Conservation (phyloP, 75 land plant genomes). For the Ceratopteris richardii region DNA sequence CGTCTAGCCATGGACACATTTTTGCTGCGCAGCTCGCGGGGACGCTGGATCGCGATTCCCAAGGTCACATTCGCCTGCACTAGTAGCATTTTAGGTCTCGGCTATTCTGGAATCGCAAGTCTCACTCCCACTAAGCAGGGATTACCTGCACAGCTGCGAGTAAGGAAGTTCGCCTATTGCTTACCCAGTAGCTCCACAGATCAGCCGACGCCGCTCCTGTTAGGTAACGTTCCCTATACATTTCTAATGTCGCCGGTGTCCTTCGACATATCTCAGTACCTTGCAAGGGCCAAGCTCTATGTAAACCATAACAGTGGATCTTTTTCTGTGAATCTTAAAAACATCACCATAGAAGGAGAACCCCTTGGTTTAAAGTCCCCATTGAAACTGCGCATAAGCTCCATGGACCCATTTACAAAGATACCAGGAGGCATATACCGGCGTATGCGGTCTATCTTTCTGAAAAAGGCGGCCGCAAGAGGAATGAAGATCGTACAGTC, state of each 20-base stretch:
- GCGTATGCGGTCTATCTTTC: conserved; percentile 24
- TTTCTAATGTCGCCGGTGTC: conserved; percentile 14
- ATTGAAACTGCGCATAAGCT: conserved; percentile 30
- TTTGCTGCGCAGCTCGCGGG: conserved; percentile 8
- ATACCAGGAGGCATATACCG: conserved; percentile 31
- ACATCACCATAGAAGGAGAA: conserved; percentile 19
- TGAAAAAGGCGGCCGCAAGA: not conserved
- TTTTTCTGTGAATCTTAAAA: conserved; percentile 9
- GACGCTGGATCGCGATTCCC: conserved; percentile 7
- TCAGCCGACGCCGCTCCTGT: conserved; percentile 23
- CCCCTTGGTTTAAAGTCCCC: conserved; percentile 5
- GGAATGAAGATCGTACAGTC: conserved; percentile 15
- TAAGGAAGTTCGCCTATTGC: conserved; percentile 35
- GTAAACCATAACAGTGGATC: conserved; percentile 34
- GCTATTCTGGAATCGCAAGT: conserved; percentile 28
- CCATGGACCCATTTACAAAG: conserved; percentile 36
- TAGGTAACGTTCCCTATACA: conserved; percentile 23
- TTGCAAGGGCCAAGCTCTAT: conserved; percentile 32
- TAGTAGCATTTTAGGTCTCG: conserved; percentile 9
- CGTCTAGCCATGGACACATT: conserved; percentile 13
- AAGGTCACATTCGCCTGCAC: conserved; percentile 30
- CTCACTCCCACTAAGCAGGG: conserved; percentile 26
- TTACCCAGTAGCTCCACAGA: conserved; percentile 6
- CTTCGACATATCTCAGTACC: conserved; percentile 10
- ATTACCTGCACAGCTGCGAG: conserved; percentile 36